These are phyloP conservation scores for Gryganskiella cystojenkinii DNA, from an alignment of 192 early-diverging fungal genomes.

Conservation along the genomic window DNA sequence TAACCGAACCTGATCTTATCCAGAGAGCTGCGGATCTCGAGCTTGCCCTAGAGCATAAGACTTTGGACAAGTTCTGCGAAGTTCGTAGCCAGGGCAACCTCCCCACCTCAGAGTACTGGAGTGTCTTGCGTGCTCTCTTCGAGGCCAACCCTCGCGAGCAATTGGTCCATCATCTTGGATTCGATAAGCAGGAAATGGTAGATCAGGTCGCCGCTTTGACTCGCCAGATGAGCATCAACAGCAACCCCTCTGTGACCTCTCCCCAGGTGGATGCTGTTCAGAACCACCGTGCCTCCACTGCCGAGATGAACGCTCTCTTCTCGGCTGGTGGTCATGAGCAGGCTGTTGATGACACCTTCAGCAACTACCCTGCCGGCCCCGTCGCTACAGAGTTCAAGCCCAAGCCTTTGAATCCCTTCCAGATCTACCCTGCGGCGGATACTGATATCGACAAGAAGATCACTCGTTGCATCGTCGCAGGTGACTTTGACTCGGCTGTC, in stretches of 20 bases:
- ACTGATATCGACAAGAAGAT: conserved; percentile 84
- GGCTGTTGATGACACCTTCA: conserved; percentile 30
- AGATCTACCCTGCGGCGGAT: conserved; percentile 66
- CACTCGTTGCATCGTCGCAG: conserved; percentile 85
- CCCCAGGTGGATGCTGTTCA: conserved; percentile 3
- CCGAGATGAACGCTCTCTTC: conserved; percentile 33
- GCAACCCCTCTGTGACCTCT: conserved; percentile 12
- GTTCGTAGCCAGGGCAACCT: conserved; percentile 37
- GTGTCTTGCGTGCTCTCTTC: conserved; percentile 86
- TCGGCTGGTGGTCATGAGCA: conserved; percentile 12
- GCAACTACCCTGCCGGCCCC: conserved; percentile 8
- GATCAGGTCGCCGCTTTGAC: conserved; percentile 68
- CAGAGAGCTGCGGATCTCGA: conserved; percentile 80
- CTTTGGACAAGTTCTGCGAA: conserved; percentile 54
- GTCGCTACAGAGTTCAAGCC: conserved; percentile 29
- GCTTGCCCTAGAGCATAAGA: conserved; percentile 65
- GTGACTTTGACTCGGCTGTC: conserved; percentile 95
- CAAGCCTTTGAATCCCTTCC: conserved; percentile 51
- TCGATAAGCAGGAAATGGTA: conserved; percentile 75
- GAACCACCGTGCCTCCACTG: conserved; percentile 15
- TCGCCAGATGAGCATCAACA: conserved; percentile 44
- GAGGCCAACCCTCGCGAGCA: conserved; percentile 82
- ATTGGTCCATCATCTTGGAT: conserved; percentile 90
- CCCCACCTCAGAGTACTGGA: conserved; percentile 69
- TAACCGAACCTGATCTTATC: conserved; percentile 79